phyloP scores from a whole-genome alignment of 192 early-diverging fungal species.

The Podila epicladia region DNA sequence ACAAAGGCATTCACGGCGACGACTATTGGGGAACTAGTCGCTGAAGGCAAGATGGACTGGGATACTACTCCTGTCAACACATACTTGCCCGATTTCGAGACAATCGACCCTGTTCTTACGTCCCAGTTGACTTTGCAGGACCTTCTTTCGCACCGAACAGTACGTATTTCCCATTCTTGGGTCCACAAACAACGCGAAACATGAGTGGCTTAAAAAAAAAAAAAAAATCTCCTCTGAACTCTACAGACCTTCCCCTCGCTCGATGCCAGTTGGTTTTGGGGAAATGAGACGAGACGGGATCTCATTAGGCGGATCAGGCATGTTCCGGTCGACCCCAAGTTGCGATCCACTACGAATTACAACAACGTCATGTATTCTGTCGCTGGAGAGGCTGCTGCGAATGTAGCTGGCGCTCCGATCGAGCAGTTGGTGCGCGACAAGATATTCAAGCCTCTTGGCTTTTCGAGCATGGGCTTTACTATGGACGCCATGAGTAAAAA shows the following conservation, averaged over 20 bases:
- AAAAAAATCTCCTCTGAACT: background rate
- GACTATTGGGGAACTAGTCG: constrained; percentile 10
- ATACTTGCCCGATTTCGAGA: constrained; percentile 9
- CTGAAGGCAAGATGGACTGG: constrained; percentile 13
- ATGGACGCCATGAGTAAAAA: constrained; percentile 17
- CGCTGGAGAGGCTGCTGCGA: constrained; percentile 33
- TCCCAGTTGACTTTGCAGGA: constrained; percentile 4
- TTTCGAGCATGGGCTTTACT: constrained; percentile 18
- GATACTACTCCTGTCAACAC: constrained; percentile 2
- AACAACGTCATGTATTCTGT: constrained; percentile 34
- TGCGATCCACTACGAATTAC: background rate
- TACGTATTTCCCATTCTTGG: no score
- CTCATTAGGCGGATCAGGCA: constrained; percentile 18
- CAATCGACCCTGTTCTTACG: constrained; percentile 8
- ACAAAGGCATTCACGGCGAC: constrained; percentile 21
- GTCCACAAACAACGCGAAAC: no score
- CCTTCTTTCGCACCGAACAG: no score
- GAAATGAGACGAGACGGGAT: constrained; percentile 7
- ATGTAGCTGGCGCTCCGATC: constrained; percentile 11
- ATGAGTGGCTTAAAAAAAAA: background rate
- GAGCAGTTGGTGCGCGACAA: constrained; percentile 8
- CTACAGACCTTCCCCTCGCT: background rate
- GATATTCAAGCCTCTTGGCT: constrained; percentile 9
- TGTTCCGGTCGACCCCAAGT: background rate
- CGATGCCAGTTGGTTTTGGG: background rate